Conservation (phyloP, 257 asterid species). For the Salvia rosmarinus region DNA sequence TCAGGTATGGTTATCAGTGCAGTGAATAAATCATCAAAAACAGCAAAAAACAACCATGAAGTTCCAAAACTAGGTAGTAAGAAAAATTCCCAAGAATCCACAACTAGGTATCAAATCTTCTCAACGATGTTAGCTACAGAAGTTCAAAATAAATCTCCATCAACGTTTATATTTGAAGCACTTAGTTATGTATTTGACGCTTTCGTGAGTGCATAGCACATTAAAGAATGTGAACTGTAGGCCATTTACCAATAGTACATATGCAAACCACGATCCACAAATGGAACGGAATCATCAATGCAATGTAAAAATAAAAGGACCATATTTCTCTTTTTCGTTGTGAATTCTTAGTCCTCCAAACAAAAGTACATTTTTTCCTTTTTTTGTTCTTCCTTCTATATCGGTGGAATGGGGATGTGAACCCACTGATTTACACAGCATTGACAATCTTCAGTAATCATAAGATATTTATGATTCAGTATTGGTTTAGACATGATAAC, state of each 20-base stretch:
- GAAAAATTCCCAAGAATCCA: neutral
- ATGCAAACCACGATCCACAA: neutral
- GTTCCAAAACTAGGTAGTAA: conserved; percentile 8
- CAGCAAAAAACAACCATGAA: neutral
- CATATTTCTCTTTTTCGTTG: too few species aligned
- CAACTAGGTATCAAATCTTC: neutral
- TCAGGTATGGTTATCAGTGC: conserved; percentile 21
- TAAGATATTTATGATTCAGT: too few species aligned
- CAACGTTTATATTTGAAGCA: conserved; percentile 2
- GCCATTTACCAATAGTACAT: neutral
- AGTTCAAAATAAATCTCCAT: neutral
- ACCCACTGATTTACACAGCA: too few species aligned
- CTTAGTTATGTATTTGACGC: neutral
- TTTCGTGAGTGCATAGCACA: neutral
- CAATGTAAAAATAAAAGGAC: neutral
- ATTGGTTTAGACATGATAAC: too few species aligned
- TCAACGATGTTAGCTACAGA: neutral
- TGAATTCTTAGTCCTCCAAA: too few species aligned
- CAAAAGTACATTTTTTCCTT: too few species aligned
- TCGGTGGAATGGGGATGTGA: too few species aligned
- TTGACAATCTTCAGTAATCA: too few species aligned
- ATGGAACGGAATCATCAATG: neutral
- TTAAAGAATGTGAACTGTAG: neutral
- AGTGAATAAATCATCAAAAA: conserved; percentile 7
- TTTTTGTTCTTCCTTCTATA: too few species aligned